Evolutionary conservation across 1,284 basidiomycete genomes (phyloP), one percentile per base, ranked within the genome.

Genomic region (Ceratobasidium sp.): DNA sequence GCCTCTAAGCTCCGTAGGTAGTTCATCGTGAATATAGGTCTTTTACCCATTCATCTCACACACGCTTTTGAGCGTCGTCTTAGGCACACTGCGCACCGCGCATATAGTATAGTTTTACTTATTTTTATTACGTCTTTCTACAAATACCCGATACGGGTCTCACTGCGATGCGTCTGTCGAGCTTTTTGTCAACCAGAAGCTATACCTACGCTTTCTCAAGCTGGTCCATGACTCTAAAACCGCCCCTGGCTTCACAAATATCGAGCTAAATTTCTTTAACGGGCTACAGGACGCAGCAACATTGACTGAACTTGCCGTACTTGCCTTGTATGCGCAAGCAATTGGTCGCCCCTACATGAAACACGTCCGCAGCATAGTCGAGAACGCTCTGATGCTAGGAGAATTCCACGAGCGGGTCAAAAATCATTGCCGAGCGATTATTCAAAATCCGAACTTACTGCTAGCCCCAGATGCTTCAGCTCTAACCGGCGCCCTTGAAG

Each of bases 221-320:
- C 23, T 31, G 20, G 37, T 77, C 1, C 49, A 28, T n/a, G 31
- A 73, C 28, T 17, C 58, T 4, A 85, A 86, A 76, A 77, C 80
- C 0, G 77, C 64, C 39, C 26, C 49, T 1, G 31, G 31, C 6
- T 80, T 80, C 35, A 82, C 76, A 39, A 76, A 82, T 68, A 76
- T 82, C 13, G 80, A 82, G 63, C 28, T 78, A 17, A 86, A 87
- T 77, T 54, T 86, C 4, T 80, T 75, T 6, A 73, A 80, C 0
- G 83, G 80, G 0, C 78, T 86, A 0, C 54, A 82, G 0, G 82
- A 84, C 71, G 64, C 49, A 23, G 67, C 81, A 7, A 85, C 85
- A 23, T 77, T 84, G 7, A 84, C 83, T 2, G 84, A 86, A 64
- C 81, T 85, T 39, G 81, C 79, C 20, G 81, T 82, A 17, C 78